Percentiles rank a stretch among this genome's conserved stretches.
Conservation (phyloP, 306 rosid genomes). For the Prunus mume region DNA sequence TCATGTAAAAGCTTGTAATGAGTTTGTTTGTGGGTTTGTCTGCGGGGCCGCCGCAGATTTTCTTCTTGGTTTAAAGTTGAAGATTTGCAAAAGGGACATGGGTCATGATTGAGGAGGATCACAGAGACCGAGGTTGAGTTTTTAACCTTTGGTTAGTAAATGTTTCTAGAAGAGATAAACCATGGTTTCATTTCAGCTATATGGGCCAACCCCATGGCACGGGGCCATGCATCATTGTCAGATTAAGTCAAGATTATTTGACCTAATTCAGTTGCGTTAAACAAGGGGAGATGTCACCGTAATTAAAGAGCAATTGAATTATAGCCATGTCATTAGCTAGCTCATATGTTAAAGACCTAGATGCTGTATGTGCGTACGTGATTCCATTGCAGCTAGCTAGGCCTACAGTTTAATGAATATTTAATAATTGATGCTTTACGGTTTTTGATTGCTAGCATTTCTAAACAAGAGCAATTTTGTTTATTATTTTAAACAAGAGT, state of each 20-base stretch:
- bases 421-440: no score
- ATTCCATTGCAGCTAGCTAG: no score
- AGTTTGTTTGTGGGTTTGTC: slow-evolving; percentile 7
- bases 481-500: no score
- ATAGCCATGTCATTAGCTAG: not conserved
- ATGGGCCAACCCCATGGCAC: slow-evolving; percentile 15
- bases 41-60: slow-evolving; percentile 12
- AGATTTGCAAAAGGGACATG: slow-evolving; percentile 6
- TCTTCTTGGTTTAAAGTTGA: slow-evolving; percentile 17
- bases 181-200: slow-evolving; percentile 11
- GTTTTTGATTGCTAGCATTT: no score
- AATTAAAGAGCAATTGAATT: not conserved
- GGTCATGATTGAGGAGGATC: not conserved
- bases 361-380: not conserved
- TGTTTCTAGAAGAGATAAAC: not conserved
- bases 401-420: no score
- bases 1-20: slow-evolving; percentile 10
- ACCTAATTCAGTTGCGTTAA: slow-evolving; percentile 29
- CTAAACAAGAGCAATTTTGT: no score
- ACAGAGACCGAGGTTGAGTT: not conserved
- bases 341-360: no score
- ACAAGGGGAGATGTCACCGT: slow-evolving; percentile 12
- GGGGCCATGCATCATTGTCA: slow-evolving; percentile 2
- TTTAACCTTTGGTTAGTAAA: not conserved
- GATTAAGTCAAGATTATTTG: not conserved